phyloP scores from a whole-genome alignment of 2,329 filamentous ascomycete species.

The Fusarium sp. region DNA sequence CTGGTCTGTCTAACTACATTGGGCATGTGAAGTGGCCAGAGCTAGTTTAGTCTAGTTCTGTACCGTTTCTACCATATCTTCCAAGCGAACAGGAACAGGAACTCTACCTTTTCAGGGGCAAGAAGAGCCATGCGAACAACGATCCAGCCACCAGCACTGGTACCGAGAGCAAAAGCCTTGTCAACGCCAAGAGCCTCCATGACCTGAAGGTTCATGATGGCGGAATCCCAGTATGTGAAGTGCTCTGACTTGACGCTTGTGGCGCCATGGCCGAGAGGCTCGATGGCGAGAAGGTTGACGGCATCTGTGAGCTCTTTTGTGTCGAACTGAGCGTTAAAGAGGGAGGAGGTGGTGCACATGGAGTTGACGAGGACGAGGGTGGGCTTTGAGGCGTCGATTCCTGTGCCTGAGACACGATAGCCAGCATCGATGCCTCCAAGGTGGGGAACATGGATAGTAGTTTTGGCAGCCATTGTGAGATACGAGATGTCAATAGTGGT shows the following conservation, averaged over 20 bases:
- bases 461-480: constrained; percentile 53
- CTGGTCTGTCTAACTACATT: background rate
- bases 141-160: constrained; percentile 65
- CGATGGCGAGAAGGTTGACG: constrained; percentile 63
- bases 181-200: constrained; percentile 61
- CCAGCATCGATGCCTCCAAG: constrained; percentile 60
- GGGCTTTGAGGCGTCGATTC: constrained; percentile 61
- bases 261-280: constrained; percentile 64
- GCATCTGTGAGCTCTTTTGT: constrained; percentile 53
- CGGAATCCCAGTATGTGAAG: constrained; percentile 67
- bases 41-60: background rate
- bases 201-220: constrained; percentile 65
- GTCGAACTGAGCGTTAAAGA: constrained; percentile 58
- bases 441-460: constrained; percentile 60
- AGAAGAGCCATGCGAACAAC: constrained; percentile 62
- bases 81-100: background rate
- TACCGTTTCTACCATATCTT: background rate
- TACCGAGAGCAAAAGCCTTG: constrained; percentile 62
- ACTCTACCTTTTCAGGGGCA: constrained; percentile 57
- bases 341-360: constrained; percentile 60
- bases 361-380: constrained; percentile 64
- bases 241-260: constrained; percentile 57
- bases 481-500: too few species aligned
- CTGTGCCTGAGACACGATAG: constrained; percentile 55
- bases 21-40: background rate